Evolutionary conservation across 805 yeast genomes (phyloP), one percentile per base, ranked within the genome.

Genomic region (Cyberlindnera misumaiensis): DNA sequence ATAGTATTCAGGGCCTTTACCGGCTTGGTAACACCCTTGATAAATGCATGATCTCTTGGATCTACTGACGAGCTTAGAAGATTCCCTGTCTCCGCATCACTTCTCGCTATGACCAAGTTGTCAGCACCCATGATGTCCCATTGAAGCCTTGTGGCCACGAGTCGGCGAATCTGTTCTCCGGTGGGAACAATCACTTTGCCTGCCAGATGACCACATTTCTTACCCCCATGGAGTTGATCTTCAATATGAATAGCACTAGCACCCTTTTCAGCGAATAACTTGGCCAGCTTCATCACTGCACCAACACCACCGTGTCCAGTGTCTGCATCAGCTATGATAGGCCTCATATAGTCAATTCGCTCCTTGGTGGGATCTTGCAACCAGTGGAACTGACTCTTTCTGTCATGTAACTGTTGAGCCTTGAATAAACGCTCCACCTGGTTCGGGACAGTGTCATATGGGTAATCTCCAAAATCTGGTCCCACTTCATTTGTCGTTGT

Each of bases 401-500:
- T 65, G 50, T 77, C 83, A 47, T 77, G 83, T 47, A 75, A 60
- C 43, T 60, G 62, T 56, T 77, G 82, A 1, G 81, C 77, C 46
- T 72, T 68, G 56, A 75, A 76, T 26, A 77, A 50, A 39, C 81
- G 63, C 40, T 75, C 77, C 5, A 75, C 82, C 49, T 76, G 79
- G 48, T 74, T 74, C n/a, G 84, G 84, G 2, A 78, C 81, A 0
- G 84, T 78, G 47, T 77, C 77, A 48, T 77, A 77, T 0, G 84
- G 83, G 50, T 78, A 78, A 52, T 78, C 84, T 15, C 83, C 84
- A 53, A 75, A 74, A 51, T 78, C 84, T 1, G 83, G 80, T 2
- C 77, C 69, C 3, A 75, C 80, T 46, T 78, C 83, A 49, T 76
- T 72, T 3, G 82, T 77, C 4, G 80, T 67, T 8, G 80, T 76